These are phyloP conservation scores for Trichoderma sp. DNA, from an alignment of 2,329 filamentous ascomycete species.

Conservation along the genomic window DNA sequence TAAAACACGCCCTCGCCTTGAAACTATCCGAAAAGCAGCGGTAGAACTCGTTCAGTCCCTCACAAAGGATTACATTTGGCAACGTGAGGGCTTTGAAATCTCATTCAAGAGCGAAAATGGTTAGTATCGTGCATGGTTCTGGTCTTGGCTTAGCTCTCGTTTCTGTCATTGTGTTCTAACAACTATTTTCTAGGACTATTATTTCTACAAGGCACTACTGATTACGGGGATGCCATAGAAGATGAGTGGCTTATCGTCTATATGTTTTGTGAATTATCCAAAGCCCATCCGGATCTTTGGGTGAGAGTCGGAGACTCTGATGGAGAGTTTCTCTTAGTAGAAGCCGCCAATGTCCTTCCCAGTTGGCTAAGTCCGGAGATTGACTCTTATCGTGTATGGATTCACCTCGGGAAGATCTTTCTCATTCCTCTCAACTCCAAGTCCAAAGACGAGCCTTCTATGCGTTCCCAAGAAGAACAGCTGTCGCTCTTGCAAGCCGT, in stretches of 20 bases:
- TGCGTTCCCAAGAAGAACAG: neutral
- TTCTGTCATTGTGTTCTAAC: neutral
- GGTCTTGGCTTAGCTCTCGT: no score
- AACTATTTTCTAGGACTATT: constrained; percentile 45
- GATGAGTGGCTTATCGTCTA: constrained; percentile 98
- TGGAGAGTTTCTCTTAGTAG: constrained; percentile 92
- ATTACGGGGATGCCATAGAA: constrained; percentile 92
- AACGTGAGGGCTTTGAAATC: constrained; percentile 78
- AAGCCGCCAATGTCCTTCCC: constrained; percentile 85
- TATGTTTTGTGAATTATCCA: constrained; percentile 78
- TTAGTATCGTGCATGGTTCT: no score
- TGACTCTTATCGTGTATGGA: constrained; percentile 86
- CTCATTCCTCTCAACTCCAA: constrained; percentile 62
- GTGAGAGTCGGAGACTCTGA: constrained; percentile 82
- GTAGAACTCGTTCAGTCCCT: constrained; percentile 62
- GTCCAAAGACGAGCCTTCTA: constrained; percentile 31
- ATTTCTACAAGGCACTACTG: constrained; percentile 75
- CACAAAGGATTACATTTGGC: constrained; percentile 92
- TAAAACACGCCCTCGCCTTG: constrained; percentile 65
- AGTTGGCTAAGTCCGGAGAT: constrained; percentile 91
- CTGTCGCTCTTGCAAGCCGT: constrained; percentile 68
- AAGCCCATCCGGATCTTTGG: constrained; percentile 73
- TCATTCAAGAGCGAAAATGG: constrained; percentile 62
- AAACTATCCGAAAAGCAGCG: constrained; percentile 70
- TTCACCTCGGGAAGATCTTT: constrained; percentile 72